Percentiles rank a stretch among this genome's conserved stretches.
phyloP scores from a whole-genome alignment of 2,329 filamentous ascomycete genomes.

The Paramyrothecium sp. region DNA sequence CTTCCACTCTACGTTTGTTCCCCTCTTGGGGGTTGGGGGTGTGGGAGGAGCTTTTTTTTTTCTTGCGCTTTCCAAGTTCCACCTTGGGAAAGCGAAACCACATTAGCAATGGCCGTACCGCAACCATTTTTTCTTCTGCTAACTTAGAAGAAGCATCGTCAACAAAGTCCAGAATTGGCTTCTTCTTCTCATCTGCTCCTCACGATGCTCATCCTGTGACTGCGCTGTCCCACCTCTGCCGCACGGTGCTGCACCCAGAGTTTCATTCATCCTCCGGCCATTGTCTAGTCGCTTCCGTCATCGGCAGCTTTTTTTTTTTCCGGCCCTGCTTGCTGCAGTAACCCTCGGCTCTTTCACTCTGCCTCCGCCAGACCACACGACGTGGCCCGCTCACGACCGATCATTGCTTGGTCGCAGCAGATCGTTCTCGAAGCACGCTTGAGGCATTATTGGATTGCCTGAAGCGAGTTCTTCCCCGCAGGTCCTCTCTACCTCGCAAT shows the following conservation, averaged over 20 bases:
- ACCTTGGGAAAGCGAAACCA: not conserved
- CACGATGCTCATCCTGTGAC: not conserved
- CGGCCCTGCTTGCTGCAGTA: not conserved
- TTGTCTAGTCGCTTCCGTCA: slow-evolving; percentile 4
- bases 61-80: not conserved
- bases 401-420: not conserved
- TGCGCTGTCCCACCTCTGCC: not conserved
- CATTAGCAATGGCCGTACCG: not conserved
- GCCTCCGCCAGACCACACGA: not conserved
- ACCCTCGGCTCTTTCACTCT: not conserved
- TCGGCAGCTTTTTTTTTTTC: slow-evolving; percentile 5
- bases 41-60: not conserved
- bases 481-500: not conserved
- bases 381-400: not conserved
- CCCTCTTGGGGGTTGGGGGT: not conserved
- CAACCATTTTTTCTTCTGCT: not conserved
- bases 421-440: not conserved
- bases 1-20: not conserved
- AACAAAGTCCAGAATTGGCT: not conserved
- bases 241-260: not conserved
- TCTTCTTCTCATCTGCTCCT: not conserved
- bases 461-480: too few relatives aligned
- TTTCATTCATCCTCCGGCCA: not conserved
- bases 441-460: too few relatives aligned
- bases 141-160: not conserved